A percentile compares a stretch with the other conserved stretches of the same genome.
These are phyloP conservation scores for Hevea brasiliensis DNA, from an alignment of 345 rosid genomes.

Conservation along the genomic window DNA sequence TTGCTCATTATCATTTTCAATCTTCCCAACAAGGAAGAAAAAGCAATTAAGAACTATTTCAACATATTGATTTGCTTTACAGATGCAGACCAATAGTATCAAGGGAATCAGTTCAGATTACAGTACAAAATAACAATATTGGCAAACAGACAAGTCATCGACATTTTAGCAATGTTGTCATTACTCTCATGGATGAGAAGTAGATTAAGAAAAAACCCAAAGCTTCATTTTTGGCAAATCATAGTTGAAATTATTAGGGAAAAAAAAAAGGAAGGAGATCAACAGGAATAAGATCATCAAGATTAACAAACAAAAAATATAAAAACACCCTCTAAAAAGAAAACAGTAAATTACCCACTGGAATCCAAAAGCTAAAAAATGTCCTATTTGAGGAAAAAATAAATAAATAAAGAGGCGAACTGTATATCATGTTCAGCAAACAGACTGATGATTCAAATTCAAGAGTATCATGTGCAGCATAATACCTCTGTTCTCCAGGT, in stretches of 20 bases:
- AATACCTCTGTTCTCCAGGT: conserved; percentile 95
- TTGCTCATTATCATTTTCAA: background rate
- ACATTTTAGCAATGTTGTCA: background rate
- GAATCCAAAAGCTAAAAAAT: background rate
- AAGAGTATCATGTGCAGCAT: conserved; percentile 4
- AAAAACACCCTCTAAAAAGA: background rate
- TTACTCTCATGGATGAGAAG: background rate
- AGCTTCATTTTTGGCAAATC: background rate
- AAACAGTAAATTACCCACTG: background rate
- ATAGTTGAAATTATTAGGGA: background rate
- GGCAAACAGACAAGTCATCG: background rate
- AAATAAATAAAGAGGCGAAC: background rate
- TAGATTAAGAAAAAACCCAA: conserved; percentile 2
- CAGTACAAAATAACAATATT: too few relatives aligned
- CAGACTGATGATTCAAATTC: background rate
- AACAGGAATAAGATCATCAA: background rate
- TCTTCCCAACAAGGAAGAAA: too few relatives aligned
- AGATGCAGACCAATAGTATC: background rate
- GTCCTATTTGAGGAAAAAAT: background rate
- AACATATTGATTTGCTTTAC: background rate
- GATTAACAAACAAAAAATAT: background rate
- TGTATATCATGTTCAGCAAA: background rate
- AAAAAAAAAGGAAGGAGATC: background rate
- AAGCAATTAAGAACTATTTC: too few relatives aligned
- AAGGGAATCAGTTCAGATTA: background rate